Evolutionary conservation across 139 green algal species (phyloP).

Genomic region (Chlamydomonas incerta): DNA sequence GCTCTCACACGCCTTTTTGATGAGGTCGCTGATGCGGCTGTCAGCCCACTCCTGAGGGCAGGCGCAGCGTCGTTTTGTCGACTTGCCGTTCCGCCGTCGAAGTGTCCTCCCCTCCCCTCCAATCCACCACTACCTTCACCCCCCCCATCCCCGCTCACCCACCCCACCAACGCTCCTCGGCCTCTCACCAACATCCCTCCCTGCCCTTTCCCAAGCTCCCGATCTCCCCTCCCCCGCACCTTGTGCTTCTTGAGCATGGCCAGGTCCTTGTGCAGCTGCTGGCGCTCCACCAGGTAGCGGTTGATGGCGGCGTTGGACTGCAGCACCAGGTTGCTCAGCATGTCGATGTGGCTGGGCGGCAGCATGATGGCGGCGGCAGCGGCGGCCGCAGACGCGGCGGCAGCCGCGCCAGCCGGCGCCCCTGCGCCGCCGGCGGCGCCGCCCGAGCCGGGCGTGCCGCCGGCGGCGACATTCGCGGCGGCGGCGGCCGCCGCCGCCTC

Average conservation of each 20-base stretch:
- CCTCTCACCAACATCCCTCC: too few species aligned
- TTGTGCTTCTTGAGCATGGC: constrained; percentile 35
- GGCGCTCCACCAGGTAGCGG: constrained; percentile 38
- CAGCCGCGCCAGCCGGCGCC: background rate
- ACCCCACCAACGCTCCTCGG: background rate
- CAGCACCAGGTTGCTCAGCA: constrained; percentile 40
- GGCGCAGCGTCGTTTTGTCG: background rate
- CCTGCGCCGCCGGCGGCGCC: too few species aligned
- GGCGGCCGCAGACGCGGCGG: background rate
- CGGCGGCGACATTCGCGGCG: too few species aligned
- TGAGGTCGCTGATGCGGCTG: constrained; percentile 46
- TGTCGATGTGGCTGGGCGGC: constrained; percentile 40
- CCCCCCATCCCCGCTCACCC: too few species aligned
- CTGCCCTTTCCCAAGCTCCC: background rate
- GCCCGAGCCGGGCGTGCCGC: background rate
- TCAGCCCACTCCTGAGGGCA: constrained; percentile 41
- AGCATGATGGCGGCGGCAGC: constrained; percentile 4
- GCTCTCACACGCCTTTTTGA: constrained; percentile 42
- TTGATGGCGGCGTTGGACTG: constrained; percentile 44
- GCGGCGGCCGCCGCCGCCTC: background rate
- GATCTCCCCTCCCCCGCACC: background rate
- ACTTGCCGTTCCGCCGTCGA: too few species aligned
- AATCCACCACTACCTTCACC: too few species aligned
- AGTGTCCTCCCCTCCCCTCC: too few species aligned
- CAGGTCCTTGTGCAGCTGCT: constrained; percentile 47